Conservation (phyloP, 2,329 filamentous ascomycete species). For the Pseudocercospora musae region DNA sequence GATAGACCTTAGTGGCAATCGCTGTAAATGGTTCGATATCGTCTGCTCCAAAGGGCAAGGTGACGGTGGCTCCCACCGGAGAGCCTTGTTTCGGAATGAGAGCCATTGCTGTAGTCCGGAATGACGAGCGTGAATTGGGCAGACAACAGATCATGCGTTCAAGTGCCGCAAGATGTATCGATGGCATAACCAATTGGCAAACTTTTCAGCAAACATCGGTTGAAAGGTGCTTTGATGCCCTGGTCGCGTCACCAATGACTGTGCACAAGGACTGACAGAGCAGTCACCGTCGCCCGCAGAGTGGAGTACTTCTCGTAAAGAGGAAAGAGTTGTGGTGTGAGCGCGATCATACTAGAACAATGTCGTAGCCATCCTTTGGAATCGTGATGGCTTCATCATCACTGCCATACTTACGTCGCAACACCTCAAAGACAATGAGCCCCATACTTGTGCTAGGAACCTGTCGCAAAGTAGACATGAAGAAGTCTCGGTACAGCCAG, state of each 20-base stretch:
- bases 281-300: background rate
- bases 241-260: background rate
- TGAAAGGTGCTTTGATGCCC: background rate
- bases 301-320: background rate
- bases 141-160: background rate
- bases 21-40: background rate
- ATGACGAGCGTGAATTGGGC: background rate
- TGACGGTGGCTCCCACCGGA: background rate
- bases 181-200: background rate
- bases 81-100: background rate
- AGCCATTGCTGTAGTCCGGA: background rate
- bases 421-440: slow-evolving; percentile 74
- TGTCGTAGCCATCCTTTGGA: slow-evolving; percentile 67
- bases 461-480: slow-evolving; percentile 68
- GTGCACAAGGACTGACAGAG: background rate
- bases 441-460: slow-evolving; percentile 75
- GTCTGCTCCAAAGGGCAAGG: background rate
- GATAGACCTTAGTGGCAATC: no score
- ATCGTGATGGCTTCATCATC: slow-evolving; percentile 62
- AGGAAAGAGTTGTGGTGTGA: background rate
- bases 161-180: background rate
- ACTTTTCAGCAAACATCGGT: background rate
- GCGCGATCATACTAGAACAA: slow-evolving; percentile 54
- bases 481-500: slow-evolving; percentile 70
- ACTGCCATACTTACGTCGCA: slow-evolving; percentile 68